Base-by-base conservation (phyloP, 441 rosid species). In the Euphorbia neoarborescens region DNA sequence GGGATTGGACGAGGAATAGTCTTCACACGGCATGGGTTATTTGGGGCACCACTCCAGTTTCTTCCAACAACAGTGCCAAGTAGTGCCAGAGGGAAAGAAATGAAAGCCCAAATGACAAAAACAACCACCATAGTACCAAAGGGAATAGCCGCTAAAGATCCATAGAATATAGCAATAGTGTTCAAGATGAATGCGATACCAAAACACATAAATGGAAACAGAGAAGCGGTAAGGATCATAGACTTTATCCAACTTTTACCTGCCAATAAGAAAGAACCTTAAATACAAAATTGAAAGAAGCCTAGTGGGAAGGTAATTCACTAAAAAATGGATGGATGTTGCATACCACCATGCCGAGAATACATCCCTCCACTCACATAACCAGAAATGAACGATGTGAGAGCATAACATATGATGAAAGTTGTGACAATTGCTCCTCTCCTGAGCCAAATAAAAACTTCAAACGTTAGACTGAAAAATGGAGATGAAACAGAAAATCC, bases 311-410 rank as follows among this genome's bases (percentile, higher is more conserved):
- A 73, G 30, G 42, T 40, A 32, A 75, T 8, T 14, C 70, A 56
- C 73, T 37, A 46, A 28, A 38, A 10, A 57, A 73, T 24, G 34
- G 44, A 65, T 28, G 59, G 22, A 72, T 73, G 64, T 44, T 58
- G 42, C 87, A 73, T 84, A 96, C 99, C 98, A 17, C 99, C 98
- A 75, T 91, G 81, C 68, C 98, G 92, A 37, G 99, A 96, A 82
- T 96, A 93, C 97, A 96, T 91, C 61, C 99, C 99, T 71, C 98
- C 98, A 22, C 97, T 96, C 70, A 93, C 98, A 72, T 96, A 96
- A 75, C 99, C 99, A 81, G 99, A 84, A 73, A 96, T 76, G 75
- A 96, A 96, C 50, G 99, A 96, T 37, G 98, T 96, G 73, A 96
- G 87, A 62, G 99, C 99, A 72, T 96, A 96, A 75, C 97, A 96